These are phyloP conservation scores for Geotrichum australiense DNA, from an alignment of 1,139 yeast species.

Conservation along the genomic window DNA sequence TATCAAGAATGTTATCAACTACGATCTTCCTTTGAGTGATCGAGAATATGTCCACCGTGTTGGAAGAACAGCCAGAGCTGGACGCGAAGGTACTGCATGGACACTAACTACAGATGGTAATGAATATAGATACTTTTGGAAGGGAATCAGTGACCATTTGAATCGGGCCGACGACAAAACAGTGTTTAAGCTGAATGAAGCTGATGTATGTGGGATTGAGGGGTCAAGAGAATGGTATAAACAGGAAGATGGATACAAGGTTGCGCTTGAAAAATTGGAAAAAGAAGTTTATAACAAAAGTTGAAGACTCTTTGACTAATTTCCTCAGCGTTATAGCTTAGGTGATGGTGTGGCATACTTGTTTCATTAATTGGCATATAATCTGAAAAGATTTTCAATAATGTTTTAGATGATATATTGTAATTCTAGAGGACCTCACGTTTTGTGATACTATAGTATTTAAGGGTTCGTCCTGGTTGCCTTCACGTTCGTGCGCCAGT, in stretches of 20 bases:
- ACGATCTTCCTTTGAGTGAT: conserved; percentile 81
- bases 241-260: conserved; percentile 37
- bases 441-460: no score
- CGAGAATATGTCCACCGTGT: conserved; percentile 93
- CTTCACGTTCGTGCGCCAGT: no score
- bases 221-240: conserved; percentile 18
- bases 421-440: no score
- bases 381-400: no score
- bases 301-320: no score
- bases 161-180: conserved; percentile 10
- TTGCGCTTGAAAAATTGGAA: conserved; percentile 41
- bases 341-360: no score
- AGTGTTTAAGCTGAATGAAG: conserved; percentile 12
- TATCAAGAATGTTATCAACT: conserved; percentile 73
- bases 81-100: conserved; percentile 65
- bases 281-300: conserved; percentile 32
- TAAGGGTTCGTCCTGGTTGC: no score
- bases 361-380: no score
- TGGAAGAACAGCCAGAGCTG: conserved; percentile 96
- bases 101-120: conserved; percentile 67
- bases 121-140: conserved; percentile 59
- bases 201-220: conserved; percentile 13
- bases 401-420: no score
- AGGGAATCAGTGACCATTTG: conserved; percentile 16
- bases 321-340: no score